Evolutionary conservation across 352 stramenopile genomes (phyloP), one percentile per base, ranked within the genome.

Genomic region (Blastocystis sp.): DNA sequence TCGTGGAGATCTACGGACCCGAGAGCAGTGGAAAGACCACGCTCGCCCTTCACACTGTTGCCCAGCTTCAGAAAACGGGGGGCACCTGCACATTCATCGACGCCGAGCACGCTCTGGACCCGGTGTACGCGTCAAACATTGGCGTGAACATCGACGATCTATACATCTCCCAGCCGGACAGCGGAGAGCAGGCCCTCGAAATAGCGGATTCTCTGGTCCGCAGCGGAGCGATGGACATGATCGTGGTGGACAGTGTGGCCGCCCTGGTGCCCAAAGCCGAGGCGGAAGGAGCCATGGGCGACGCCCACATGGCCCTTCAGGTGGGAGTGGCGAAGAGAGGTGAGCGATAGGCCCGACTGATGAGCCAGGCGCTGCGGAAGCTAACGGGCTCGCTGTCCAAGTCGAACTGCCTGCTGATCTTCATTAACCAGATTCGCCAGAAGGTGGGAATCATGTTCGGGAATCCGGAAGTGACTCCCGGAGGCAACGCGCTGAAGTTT

Each of bases 1-100:
- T 99, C 0, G 93, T 99, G 38, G 97, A 99, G 91, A 98, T 99
- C 89, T 99, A 98, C 89, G 96, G 97, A 4, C 96, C 96, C 0
- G 96, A 99, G 92, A 97, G 93, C 84, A 97, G 93, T 2, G 97
- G 97, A 76, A 99, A 99, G 91, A 99, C 97, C 0, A 98, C 97
- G 1, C 90, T 99, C 28, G 95, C 96, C 0, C 91, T 99, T 60
- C 97, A 98, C 89, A 97, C 94, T 74, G 96, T 98, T 87, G 96
- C 96, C 10, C 91, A 98, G 88, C 92, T 92, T 45, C 96, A 99
- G 90, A 97, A 97, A 90, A 92, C 92, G 62, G 94, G 93, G 28
- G 95, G 95, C 10, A 96, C 94, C 1, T 97, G 94, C 45, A 96
- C 96, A 0, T 99, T 99, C 90, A 97, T 99, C 80, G 97, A 99